Evolutionary conservation across 768 basidiomycete species (phyloP).

Genomic region (Hericium erinaceus): DNA sequence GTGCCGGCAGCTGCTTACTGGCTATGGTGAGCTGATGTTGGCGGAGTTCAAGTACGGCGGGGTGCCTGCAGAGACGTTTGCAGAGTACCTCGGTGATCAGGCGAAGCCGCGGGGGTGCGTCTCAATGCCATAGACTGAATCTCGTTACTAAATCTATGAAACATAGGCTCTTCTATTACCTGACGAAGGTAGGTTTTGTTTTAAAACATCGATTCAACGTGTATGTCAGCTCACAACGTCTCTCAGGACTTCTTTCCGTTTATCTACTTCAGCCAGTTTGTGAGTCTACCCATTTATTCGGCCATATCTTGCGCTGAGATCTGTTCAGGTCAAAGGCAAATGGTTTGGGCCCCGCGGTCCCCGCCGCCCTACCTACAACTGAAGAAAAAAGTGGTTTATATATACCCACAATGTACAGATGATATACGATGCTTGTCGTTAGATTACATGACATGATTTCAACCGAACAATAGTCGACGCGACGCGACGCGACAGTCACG

Average conservation of each 20-base stretch:
- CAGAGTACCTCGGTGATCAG: slow-evolving; percentile 60
- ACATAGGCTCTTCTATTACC: slow-evolving; percentile 32
- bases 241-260: slow-evolving; percentile 26
- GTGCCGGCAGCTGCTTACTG: slow-evolving; percentile 54
- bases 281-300: not conserved
- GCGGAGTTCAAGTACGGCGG: slow-evolving; percentile 93
- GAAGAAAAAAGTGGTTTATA: no score
- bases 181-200: slow-evolving; percentile 25
- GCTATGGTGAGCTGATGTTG: slow-evolving; percentile 76
- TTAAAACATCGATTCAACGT: no score
- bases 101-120: slow-evolving; percentile 61
- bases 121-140: not conserved
- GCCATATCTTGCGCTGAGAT: not conserved
- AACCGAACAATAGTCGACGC: not conserved
- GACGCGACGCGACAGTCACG: slow-evolving; percentile 4
- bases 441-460: not conserved
- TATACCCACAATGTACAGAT: no score
- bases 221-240: not conserved
- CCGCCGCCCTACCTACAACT: slow-evolving; percentile 9
- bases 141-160: not conserved
- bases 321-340: slow-evolving; percentile 18
- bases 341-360: slow-evolving; percentile 24
- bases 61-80: slow-evolving; percentile 82
- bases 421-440: no score
- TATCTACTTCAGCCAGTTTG: slow-evolving; percentile 22